phyloP scores from a whole-genome alignment of 345 rosid species.

The Populus tremula region DNA sequence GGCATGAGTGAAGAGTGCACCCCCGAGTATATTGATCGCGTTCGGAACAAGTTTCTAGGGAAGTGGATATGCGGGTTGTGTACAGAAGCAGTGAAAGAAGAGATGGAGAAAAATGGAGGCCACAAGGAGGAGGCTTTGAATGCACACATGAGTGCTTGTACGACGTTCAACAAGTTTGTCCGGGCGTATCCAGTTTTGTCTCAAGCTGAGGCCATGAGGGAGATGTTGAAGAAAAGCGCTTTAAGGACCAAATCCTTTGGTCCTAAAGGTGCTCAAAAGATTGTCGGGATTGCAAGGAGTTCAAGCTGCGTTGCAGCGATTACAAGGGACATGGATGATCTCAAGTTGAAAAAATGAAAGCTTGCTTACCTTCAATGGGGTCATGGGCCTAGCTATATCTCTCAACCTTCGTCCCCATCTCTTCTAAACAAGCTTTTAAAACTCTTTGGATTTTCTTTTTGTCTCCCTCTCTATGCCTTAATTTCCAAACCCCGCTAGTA shows the following conservation, averaged over 20 bases:
- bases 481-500: background rate
- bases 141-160: slow-evolving; percentile 68
- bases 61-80: slow-evolving; percentile 90
- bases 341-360: background rate
- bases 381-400: background rate
- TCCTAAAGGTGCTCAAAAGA: slow-evolving; percentile 42
- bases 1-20: slow-evolving; percentile 93
- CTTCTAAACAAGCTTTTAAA: background rate
- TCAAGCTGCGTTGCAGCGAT: slow-evolving; percentile 88
- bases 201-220: slow-evolving; percentile 89
- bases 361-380: background rate
- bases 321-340: slow-evolving; percentile 47
- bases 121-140: slow-evolving; percentile 60
- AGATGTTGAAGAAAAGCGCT: slow-evolving; percentile 57
- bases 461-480: background rate
- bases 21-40: slow-evolving; percentile 64
- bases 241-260: slow-evolving; percentile 47
- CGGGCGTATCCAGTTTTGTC: slow-evolving; percentile 76
- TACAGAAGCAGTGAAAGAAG: slow-evolving; percentile 85
- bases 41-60: slow-evolving; percentile 61
- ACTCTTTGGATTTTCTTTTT: background rate
- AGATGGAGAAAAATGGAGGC: slow-evolving; percentile 61
- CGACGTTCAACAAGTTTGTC: slow-evolving; percentile 72
- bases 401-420: background rate
- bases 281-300: slow-evolving; percentile 58